phyloP scores from a whole-genome alignment of 352 stramenopile species.

The Pythium biforme region DNA sequence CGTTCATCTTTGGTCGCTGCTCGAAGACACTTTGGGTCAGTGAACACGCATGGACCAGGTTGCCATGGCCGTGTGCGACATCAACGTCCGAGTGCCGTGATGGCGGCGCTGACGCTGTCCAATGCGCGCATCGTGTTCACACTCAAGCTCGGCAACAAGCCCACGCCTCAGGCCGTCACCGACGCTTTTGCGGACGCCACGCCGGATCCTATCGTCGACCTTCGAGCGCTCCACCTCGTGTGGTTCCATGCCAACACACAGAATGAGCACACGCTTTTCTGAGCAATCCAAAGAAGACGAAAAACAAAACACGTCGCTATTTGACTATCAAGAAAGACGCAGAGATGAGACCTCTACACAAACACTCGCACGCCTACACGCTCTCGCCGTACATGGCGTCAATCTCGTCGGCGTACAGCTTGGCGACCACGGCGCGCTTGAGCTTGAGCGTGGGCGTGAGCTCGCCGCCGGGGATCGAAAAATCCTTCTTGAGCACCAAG shows the following conservation, averaged over 20 bases:
- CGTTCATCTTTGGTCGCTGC: slow-evolving; percentile 40
- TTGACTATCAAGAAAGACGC: slow-evolving; percentile 5
- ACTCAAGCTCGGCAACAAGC: slow-evolving; percentile 39
- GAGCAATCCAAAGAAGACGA: too few species aligned
- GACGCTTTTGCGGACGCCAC: slow-evolving; percentile 19
- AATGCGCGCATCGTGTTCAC: slow-evolving; percentile 32
- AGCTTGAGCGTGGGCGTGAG: slow-evolving; percentile 95
- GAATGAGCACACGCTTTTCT: slow-evolving; percentile 41
- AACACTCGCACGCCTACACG: background rate
- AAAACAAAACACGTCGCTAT: slow-evolving; percentile 3
- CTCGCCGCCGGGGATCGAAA: slow-evolving; percentile 86
- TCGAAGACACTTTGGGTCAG: slow-evolving; percentile 37
- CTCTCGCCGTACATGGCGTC: slow-evolving; percentile 75
- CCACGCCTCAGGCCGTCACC: slow-evolving; percentile 26
- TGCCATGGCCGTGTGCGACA: slow-evolving; percentile 47
- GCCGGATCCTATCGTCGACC: slow-evolving; percentile 12
- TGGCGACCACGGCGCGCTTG: slow-evolving; percentile 84
- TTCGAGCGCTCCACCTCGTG: slow-evolving; percentile 25
- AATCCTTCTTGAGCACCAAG: slow-evolving; percentile 70
- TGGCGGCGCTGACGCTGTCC: slow-evolving; percentile 33
- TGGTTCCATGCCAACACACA: slow-evolving; percentile 44
- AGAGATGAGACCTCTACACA: background rate
- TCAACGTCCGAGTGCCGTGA: slow-evolving; percentile 37
- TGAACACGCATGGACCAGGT: slow-evolving; percentile 35
- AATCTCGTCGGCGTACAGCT: slow-evolving; percentile 88